Percentiles rank a stretch among this genome's conserved stretches.
phyloP scores from a whole-genome alignment of 2,329 filamentous ascomycete species.

The Thielaviopsis euricoi region DNA sequence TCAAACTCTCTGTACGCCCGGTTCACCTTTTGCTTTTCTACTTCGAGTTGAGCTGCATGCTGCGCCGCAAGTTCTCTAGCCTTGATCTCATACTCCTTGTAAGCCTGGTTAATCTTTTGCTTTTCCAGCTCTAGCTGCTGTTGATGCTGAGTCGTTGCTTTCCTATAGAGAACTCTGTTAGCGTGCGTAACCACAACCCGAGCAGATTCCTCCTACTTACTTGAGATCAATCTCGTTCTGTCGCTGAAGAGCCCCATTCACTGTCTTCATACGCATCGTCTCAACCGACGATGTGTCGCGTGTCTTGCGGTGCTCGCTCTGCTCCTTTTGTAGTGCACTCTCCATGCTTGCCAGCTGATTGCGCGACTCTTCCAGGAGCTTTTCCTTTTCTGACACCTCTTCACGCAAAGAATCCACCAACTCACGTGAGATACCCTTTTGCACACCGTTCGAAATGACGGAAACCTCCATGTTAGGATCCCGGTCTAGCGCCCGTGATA shows the following conservation, averaged over 20 bases:
- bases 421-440: conserved; percentile 86
- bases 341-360: conserved; percentile 10
- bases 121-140: conserved; percentile 4
- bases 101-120: conserved; percentile 3
- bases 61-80: background rate
- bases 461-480: conserved; percentile 79
- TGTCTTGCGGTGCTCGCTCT: conserved; percentile 25
- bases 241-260: conserved; percentile 54
- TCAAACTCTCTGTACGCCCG: conserved; percentile 6
- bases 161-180: conserved; percentile 6
- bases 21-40: conserved; percentile 14
- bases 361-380: conserved; percentile 5
- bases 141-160: conserved; percentile 14
- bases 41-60: background rate
- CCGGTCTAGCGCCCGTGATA: conserved; percentile 73
- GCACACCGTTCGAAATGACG: conserved; percentile 58
- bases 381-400: conserved; percentile 58
- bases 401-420: conserved; percentile 70
- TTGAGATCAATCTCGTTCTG: conserved; percentile 52
- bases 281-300: conserved; percentile 37
- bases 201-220: conserved; percentile 18
- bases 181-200: background rate
- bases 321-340: conserved; percentile 28
- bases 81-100: conserved; percentile 5
- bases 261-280: conserved; percentile 38